Evolutionary conservation across 1,284 basidiomycete species (phyloP).

Genomic region (Mycena citricolor): DNA sequence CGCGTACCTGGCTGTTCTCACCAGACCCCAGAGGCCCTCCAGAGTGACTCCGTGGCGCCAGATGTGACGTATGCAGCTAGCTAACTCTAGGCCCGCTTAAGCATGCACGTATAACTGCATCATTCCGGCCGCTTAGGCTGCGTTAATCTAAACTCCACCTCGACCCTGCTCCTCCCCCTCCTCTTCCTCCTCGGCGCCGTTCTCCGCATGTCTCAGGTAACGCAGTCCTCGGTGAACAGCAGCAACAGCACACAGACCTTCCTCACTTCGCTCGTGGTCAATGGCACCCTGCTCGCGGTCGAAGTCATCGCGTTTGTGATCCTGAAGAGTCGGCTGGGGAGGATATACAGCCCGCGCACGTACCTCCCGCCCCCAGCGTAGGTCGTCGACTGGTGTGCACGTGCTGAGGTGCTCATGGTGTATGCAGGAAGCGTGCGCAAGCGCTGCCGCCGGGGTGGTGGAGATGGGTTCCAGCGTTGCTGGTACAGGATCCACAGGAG

Average conservation of each 20-base stretch:
- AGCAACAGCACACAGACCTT: conserved; percentile 46
- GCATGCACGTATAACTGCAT: too few relatives aligned
- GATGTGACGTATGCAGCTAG: too few relatives aligned
- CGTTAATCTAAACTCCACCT: too few relatives aligned
- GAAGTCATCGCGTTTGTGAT: conserved; percentile 58
- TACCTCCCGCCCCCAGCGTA: conserved; percentile 54
- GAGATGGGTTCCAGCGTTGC: conserved; percentile 48
- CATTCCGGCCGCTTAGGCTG: too few relatives aligned
- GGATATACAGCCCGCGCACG: conserved; percentile 58
- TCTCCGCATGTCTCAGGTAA: conserved; percentile 10
- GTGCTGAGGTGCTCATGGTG: conserved; percentile 2
- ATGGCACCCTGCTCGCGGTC: conserved; percentile 46
- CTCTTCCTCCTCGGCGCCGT: too few relatives aligned
- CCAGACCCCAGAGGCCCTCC: too few relatives aligned
- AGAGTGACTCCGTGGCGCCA: too few relatives aligned
- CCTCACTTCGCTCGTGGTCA: conserved; percentile 56
- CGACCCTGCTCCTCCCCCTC: too few relatives aligned
- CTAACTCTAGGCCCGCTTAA: too few relatives aligned
- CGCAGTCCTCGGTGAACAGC: conserved; percentile 2
- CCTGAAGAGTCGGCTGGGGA: conserved; percentile 44
- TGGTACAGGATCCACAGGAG: conserved; percentile 40
- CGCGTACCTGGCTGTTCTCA: too few relatives aligned
- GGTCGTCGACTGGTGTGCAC: conserved; percentile 22
- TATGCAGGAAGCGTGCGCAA: conserved; percentile 43
- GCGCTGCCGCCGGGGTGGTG: conserved; percentile 42